A percentile compares a stretch with the other conserved stretches of the same genome.
These are phyloP conservation scores for Zychaea mexicana DNA, from an alignment of 371 early-diverging fungal species.

Conservation along the genomic window DNA sequence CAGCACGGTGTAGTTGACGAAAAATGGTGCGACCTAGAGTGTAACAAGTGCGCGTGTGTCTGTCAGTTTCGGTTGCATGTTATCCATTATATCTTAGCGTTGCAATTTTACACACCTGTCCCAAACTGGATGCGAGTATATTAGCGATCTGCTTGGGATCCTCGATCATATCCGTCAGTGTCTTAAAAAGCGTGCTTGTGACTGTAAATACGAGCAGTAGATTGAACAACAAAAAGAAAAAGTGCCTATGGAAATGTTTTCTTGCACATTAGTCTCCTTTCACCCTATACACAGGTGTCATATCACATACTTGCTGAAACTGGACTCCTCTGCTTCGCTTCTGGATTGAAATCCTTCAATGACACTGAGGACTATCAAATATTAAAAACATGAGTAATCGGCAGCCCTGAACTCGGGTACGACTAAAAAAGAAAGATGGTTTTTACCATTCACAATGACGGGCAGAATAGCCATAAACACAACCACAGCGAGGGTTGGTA, in stretches of 20 bases:
- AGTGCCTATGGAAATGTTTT: conserved; percentile 64
- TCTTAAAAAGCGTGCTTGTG: conserved; percentile 75
- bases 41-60: no score
- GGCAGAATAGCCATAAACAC: conserved; percentile 67
- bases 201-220: conserved; percentile 85
- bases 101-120: conserved; percentile 41
- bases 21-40: conserved; percentile 65
- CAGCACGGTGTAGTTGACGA: conserved; percentile 64
- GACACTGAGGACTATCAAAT: conserved; percentile 31
- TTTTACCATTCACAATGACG: conserved; percentile 58
- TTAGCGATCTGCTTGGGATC: conserved; percentile 71
- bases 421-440: conserved; percentile 10
- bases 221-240: conserved; percentile 87
- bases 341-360: conserved; percentile 70
- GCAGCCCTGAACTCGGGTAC: no score
- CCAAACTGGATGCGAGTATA: conserved; percentile 70
- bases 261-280: background rate
- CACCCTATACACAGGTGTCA: background rate
- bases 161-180: conserved; percentile 69
- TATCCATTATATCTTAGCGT: background rate
- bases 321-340: conserved; percentile 70
- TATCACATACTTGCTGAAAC: conserved; percentile 63
- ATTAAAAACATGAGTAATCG: background rate
- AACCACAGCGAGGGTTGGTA: conserved; percentile 61
- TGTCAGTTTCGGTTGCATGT: no score